These are phyloP conservation scores for Stemphylium vesicarium DNA, from an alignment of 2,329 filamentous ascomycete genomes.

Conservation along the genomic window DNA sequence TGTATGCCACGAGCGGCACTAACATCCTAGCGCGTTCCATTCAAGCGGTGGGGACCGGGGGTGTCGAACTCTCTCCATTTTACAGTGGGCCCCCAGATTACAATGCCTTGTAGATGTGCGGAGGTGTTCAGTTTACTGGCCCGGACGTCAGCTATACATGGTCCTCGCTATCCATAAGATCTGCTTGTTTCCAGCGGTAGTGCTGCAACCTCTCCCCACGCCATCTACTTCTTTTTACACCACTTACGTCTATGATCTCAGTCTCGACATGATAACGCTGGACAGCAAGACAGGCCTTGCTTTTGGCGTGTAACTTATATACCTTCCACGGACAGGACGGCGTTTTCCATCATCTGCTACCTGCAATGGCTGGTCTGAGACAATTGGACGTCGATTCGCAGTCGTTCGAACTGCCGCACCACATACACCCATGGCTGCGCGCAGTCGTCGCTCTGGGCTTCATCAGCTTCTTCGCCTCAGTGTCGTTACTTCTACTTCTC, in stretches of 20 bases:
- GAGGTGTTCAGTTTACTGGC: conserved; percentile 17
- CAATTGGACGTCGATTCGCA: conserved; percentile 34
- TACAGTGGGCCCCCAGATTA: conserved; percentile 23
- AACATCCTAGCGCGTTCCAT: conserved; percentile 5
- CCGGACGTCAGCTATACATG: conserved; percentile 29
- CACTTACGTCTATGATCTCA: conserved; percentile 1
- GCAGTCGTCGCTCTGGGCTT: conserved; percentile 56
- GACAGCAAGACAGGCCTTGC: conserved; percentile 12
- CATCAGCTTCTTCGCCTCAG: conserved; percentile 55
- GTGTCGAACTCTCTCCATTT: conserved; percentile 8
- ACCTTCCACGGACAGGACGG: background rate
- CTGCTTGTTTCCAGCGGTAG: conserved; percentile 4
- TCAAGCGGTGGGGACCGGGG: conserved; percentile 16
- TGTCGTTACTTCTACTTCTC: conserved; percentile 53
- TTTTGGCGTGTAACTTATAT: conserved; percentile 21
- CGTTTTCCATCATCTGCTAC: background rate
- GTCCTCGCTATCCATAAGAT: conserved; percentile 21
- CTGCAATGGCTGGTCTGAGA: conserved; percentile 29
- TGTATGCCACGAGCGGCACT: conserved; percentile 11
- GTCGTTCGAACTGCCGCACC: conserved; percentile 42
- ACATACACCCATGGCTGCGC: conserved; percentile 51
- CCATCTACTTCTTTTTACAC: conserved; percentile 6
- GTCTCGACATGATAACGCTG: conserved; percentile 28
- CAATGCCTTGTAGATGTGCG: conserved; percentile 11
- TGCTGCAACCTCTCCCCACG: conserved; percentile 6